These are phyloP conservation scores for Moringa oleifera DNA, from an alignment of 345 rosid genomes.

Conservation along the genomic window DNA sequence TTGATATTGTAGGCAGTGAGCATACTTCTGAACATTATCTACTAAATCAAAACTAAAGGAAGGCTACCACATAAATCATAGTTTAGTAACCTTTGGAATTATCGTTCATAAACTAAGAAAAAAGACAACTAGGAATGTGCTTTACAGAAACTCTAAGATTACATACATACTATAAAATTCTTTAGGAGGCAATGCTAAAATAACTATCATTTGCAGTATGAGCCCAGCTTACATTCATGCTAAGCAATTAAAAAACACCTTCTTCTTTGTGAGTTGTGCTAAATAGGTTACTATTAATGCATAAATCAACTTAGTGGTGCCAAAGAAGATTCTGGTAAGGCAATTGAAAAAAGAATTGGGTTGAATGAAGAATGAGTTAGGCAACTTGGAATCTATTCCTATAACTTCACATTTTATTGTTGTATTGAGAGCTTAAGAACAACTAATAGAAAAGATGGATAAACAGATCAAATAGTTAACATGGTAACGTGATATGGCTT, in stretches of 20 bases:
- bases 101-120: no score
- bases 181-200: slow-evolving; percentile 85
- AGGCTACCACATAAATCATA: no score
- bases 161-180: slow-evolving; percentile 82
- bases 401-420: slow-evolving; percentile 32
- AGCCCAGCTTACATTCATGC: slow-evolving; percentile 72
- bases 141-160: slow-evolving; percentile 84
- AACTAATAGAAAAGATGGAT: slow-evolving; percentile 61
- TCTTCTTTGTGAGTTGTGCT: slow-evolving; percentile 83
- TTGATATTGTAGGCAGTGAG: no score
- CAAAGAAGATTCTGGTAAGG: slow-evolving; percentile 86
- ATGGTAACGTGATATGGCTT: slow-evolving; percentile 66
- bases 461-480: slow-evolving; percentile 66
- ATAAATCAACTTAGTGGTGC: slow-evolving; percentile 66
- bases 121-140: no score
- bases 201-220: slow-evolving; percentile 83
- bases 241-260: slow-evolving; percentile 89
- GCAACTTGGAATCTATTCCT: slow-evolving; percentile 41
- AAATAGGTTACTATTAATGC: slow-evolving; percentile 80
- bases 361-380: slow-evolving; percentile 63
- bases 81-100: no score
- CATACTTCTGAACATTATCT: no score
- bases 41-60: no score
- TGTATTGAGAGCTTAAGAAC: slow-evolving; percentile 40
- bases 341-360: slow-evolving; percentile 72